phyloP scores from a whole-genome alignment of 2,329 filamentous ascomycete genomes.

The Botrytis elliptica region DNA sequence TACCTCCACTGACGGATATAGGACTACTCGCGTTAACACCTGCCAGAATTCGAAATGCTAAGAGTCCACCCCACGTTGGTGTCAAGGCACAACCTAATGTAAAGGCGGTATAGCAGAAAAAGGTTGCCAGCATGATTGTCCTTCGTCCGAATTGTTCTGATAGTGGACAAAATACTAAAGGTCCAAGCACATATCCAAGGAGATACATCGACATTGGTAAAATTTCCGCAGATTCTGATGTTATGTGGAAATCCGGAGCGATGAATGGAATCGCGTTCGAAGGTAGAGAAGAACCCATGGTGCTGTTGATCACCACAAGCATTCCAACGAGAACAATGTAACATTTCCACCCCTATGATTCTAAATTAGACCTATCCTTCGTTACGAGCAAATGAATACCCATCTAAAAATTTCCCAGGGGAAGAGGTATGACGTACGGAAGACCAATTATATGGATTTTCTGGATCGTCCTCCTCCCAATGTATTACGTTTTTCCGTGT shows the following conservation, averaged over 20 bases:
- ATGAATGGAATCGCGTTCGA: slow-evolving; percentile 62
- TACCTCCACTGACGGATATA: slow-evolving; percentile 60
- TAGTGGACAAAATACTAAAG: slow-evolving; percentile 62
- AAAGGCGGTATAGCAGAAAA: slow-evolving; percentile 66
- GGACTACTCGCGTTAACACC: slow-evolving; percentile 58
- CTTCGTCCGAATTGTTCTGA: slow-evolving; percentile 64
- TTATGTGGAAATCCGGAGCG: slow-evolving; percentile 55
- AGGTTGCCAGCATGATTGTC: slow-evolving; percentile 60
- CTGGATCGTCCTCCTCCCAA: slow-evolving; percentile 35
- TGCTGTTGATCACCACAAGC: slow-evolving; percentile 64
- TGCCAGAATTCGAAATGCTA: slow-evolving; percentile 62
- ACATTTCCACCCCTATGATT: slow-evolving; percentile 51
- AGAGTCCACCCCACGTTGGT: slow-evolving; percentile 59
- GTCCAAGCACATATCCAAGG: slow-evolving; percentile 58
- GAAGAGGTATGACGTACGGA: slow-evolving; percentile 24
- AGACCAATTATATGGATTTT: slow-evolving; percentile 39
- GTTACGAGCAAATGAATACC: neutral
- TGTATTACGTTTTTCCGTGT: slow-evolving; percentile 32
- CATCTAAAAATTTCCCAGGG: neutral
- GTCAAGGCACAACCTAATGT: slow-evolving; percentile 63
- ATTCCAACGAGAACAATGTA: slow-evolving; percentile 55
- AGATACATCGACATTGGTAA: slow-evolving; percentile 64
- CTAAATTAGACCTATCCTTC: slow-evolving; percentile 2
- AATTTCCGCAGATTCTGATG: slow-evolving; percentile 42
- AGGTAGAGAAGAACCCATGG: slow-evolving; percentile 63